These are phyloP conservation scores for Trichoderma sp. DNA, from an alignment of 2,329 filamentous ascomycete species.

Conservation along the genomic window DNA sequence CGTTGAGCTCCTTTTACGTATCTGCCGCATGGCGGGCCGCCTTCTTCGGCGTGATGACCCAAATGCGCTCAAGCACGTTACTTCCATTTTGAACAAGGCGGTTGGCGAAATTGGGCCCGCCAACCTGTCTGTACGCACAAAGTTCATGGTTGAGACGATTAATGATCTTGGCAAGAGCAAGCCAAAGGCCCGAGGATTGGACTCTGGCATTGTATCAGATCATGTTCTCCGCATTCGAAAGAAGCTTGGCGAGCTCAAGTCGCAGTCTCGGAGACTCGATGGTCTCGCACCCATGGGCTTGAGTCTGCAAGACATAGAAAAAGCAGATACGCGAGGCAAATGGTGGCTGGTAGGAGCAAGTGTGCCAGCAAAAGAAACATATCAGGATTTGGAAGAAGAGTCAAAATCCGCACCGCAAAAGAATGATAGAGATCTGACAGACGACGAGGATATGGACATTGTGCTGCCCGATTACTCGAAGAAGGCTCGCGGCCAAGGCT, in stretches of 20 bases:
- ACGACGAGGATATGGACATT: slow-evolving; percentile 50
- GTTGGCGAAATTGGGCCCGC: slow-evolving; percentile 67
- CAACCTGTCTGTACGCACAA: slow-evolving; percentile 81
- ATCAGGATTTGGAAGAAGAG: slow-evolving; percentile 26
- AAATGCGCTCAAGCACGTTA: slow-evolving; percentile 83
- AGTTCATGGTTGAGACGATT: slow-evolving; percentile 97
- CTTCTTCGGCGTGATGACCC: slow-evolving; percentile 88
- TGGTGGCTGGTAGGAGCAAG: slow-evolving; percentile 99
- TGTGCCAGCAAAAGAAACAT: slow-evolving; percentile 56
- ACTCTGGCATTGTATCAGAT: slow-evolving; percentile 73
- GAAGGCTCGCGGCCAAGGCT: slow-evolving; percentile 77
- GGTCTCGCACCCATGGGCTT: slow-evolving; percentile 81
- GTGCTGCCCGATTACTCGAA: slow-evolving; percentile 67
- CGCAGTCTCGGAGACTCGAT: slow-evolving; percentile 58
- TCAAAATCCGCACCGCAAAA: slow-evolving; percentile 29
- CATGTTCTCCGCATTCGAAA: slow-evolving; percentile 90
- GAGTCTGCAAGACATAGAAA: slow-evolving; percentile 76
- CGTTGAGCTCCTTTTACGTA: slow-evolving; percentile 81
- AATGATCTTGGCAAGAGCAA: slow-evolving; percentile 94
- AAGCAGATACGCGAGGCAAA: slow-evolving; percentile 84
- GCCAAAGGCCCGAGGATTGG: slow-evolving; percentile 71
- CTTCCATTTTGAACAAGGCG: slow-evolving; percentile 73
- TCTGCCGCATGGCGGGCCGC: slow-evolving; percentile 79
- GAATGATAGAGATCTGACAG: slow-evolving; percentile 34
- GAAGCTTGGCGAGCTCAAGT: slow-evolving; percentile 74